Evolutionary conservation across 345 rosid species (phyloP).

Genomic region (Populus deltoides): DNA sequence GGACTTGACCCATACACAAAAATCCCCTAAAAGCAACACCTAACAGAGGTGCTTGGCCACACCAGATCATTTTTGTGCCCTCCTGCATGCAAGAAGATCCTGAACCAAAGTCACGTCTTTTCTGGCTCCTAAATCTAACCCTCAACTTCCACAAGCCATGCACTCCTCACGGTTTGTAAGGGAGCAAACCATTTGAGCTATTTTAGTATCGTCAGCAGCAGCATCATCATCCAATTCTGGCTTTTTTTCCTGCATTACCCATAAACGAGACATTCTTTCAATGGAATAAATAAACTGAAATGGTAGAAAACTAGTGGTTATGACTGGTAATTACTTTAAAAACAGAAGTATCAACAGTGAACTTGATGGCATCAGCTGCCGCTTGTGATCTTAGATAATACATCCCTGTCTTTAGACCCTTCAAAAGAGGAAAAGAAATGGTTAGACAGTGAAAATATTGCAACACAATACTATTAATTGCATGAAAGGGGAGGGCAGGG

Average conservation of each 20-base stretch:
- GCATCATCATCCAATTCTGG: conserved; percentile 25
- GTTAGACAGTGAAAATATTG: neutral
- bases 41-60: neutral
- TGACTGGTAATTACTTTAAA: conserved; percentile 43
- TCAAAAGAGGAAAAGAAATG: neutral
- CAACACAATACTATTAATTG: neutral
- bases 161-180: conserved; percentile 81
- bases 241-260: conserved; percentile 39
- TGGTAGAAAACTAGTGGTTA: neutral
- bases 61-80: neutral
- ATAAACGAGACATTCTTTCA: neutral
- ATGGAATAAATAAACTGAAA: neutral
- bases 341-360: conserved; percentile 79
- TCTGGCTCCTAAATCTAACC: neutral
- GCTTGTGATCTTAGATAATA: conserved; percentile 85
- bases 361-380: conserved; percentile 98
- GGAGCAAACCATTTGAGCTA: conserved; percentile 90
- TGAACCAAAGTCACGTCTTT: neutral
- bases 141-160: conserved; percentile 76
- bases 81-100: neutral
- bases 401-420: conserved; percentile 97
- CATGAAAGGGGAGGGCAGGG: neutral
- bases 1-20: neutral
- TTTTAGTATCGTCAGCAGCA: conserved; percentile 49
- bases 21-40: neutral